Base-by-base conservation (phyloP, 768 basidiomycete genomes). In the Tulasnella sp. region DNA sequence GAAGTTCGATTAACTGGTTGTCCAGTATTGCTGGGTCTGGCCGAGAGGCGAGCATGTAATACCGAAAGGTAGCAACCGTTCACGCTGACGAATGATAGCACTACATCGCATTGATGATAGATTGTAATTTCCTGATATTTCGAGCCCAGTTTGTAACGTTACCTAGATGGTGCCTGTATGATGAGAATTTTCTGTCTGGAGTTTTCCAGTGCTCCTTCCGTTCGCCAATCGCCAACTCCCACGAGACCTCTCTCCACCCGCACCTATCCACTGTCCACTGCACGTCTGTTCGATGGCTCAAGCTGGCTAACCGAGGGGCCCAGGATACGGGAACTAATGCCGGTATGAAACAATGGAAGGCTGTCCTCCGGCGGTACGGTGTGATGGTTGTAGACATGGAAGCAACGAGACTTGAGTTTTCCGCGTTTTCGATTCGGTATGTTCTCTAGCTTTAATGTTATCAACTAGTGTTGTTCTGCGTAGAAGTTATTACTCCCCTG, bases 61-160 rank as follows among this genome's bases (percentile, higher is more conserved):
- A 14, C 22, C 45, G 22, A 45, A 15, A 4, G 45, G 17, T 19
- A 45, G 45, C 45, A 45, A 45, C 22, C 22, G 45, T 45, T 58
- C 2, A 58, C 54, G 8, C 54, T 58, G 54, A 58, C 54, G 54
- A 3, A 54, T 67, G 31, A 25, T 36, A 75, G 25, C 40, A 49
- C 78, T 79, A 78, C 71, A 85, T 93, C 78, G 86, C 87, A 80
- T 96, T 93, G 77, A 98, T 94, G 76, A 95, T 87, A 79, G 87
- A 89, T 85, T 96, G 93, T 81, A 98, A 85, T 80, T 86, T 86
- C 38, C 87, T 78, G 98, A 82, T 79, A 98, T 97, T 83, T 93
- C 88, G 82, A 97, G 97, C n/a, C 96, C 96, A 75, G 87, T 89
- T 58, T 84, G 86, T 67, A 84, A 83, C 75, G 94, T 96, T n/a